Evolutionary conservation across 2,329 filamentous ascomycete species (phyloP), one percentile per base, ranked within the genome.

Genomic region (Aspergillus sp.): DNA sequence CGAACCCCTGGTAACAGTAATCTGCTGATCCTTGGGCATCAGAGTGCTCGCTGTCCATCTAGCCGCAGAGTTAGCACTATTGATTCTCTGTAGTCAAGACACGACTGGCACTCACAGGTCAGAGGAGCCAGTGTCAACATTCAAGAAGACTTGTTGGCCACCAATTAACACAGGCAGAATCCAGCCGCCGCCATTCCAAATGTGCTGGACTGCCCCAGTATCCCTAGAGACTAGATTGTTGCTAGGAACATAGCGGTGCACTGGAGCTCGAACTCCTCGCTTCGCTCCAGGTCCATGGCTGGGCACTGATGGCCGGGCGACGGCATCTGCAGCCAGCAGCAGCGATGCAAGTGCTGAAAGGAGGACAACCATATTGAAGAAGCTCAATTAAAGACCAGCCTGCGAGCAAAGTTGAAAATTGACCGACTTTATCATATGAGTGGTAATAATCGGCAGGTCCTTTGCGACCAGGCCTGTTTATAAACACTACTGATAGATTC

Each of bases 111-210:
- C 56, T 19, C 45, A 58, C 56, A 58, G 39, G 35, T 58, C 56
- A 14, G 56, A 58, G 23, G 56, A 58, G 37, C 56, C 56, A 24
- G 56, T 58, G 31, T 58, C 56, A 12, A 58, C 17, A 17, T 58
- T 58, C 6, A 58, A 23, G 15, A 35, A 58, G 50, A 58, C 56
- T 37, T 58, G 50, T 46, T 58, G 56, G 19, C 45, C 45, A 24
- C 56, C 56, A 23, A 58, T 27, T 21, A 58, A 19, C 37, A 58
- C 56, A 15, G 56, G 56, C 11, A 58, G 39, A 33, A 58, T 52
- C 56, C 56, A 58, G 9, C 56, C 56, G 17, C 50, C 56, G 17
- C 56, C 56, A 23, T 58, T 52, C 27, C 37, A 43, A n/a, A 58
- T 54, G 11, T 47, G 43, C 23, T 54, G 50, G 11, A 54, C 56